phyloP scores from a whole-genome alignment of 352 stramenopile genomes.

The Globisporangium spiculum region DNA sequence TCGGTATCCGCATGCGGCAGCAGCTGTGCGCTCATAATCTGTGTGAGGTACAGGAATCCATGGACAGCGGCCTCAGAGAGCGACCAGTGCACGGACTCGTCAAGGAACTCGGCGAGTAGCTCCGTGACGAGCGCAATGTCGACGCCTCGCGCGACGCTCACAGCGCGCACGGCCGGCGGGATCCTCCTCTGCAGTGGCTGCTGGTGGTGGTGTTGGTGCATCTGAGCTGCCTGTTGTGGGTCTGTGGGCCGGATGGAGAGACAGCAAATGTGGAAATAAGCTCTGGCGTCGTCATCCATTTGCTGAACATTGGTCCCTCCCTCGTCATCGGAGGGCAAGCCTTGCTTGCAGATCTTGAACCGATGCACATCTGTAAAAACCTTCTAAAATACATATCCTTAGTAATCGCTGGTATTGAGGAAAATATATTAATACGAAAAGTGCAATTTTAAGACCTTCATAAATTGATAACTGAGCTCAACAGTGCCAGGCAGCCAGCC shows the following conservation, averaged over 20 bases:
- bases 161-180: constrained; percentile 44
- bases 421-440: not conserved
- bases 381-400: not conserved
- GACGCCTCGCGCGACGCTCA: constrained; percentile 37
- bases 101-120: constrained; percentile 46
- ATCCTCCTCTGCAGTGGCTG: constrained; percentile 4
- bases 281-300: not conserved
- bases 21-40: constrained; percentile 33
- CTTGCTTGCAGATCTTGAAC: not conserved
- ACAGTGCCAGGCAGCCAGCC: not conserved
- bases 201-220: not conserved
- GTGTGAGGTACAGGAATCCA: constrained; percentile 44
- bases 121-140: constrained; percentile 43
- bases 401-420: not conserved
- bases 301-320: not conserved
- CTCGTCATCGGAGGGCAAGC: not conserved
- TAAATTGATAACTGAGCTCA: not conserved
- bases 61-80: constrained; percentile 42
- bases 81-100: constrained; percentile 43
- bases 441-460: not conserved
- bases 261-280: not conserved
- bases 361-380: not conserved
- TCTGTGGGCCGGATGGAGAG: not conserved
- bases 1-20: constrained; percentile 16
- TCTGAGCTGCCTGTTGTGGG: not conserved